Base-by-base conservation (phyloP, 169 alveolate species). In the Theileria sp. region DNA sequence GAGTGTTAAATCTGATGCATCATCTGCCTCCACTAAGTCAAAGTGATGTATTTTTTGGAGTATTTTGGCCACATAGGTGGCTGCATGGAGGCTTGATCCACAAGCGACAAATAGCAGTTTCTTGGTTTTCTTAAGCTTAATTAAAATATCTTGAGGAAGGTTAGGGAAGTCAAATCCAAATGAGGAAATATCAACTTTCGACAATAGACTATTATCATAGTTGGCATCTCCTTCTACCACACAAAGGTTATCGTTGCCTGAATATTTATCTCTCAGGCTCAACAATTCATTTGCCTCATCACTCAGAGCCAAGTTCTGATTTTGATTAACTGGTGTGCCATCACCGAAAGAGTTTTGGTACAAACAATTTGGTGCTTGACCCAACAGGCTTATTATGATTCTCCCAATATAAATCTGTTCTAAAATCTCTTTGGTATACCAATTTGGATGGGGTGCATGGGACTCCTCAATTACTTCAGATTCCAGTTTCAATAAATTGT, bases 51-150 rank as follows among this genome's bases (percentile, higher is more conserved):
- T 92, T 87, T 76, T 92, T 95, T 96, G 97, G 83, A 61, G 96
- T 68, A 77, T 88, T 84, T 66, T 44, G 49, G 95, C 96, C 28
- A 94, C 98, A 79, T 88, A 95, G 74, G 90, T 61, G 13, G 97
- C 94, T 2, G 99, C 98, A 79, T 95, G 92, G 26, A 81, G 83
- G 6, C 97, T 92, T 1, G 98, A 95, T 6, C 99, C 99, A 75
- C 99, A 97, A 6, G 98, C 99, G 4, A 94, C 90, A 21, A 96
- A 64, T 44, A 95, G 75, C 34, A 97, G 73, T 69, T 94, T 94
- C 25, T 89, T 92, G 15, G 94, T 89, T 21, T 66, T 77, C 71
- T 70, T 64, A 19, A 95, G 81, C 72, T 92, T 82, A 58, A 69
- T 84, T 64, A 81, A 75, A 64, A 81, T 66, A 8, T 74, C 38